Base-by-base conservation (phyloP, 2,329 filamentous ascomycete genomes). In the Cordyceps pruinosa region DNA sequence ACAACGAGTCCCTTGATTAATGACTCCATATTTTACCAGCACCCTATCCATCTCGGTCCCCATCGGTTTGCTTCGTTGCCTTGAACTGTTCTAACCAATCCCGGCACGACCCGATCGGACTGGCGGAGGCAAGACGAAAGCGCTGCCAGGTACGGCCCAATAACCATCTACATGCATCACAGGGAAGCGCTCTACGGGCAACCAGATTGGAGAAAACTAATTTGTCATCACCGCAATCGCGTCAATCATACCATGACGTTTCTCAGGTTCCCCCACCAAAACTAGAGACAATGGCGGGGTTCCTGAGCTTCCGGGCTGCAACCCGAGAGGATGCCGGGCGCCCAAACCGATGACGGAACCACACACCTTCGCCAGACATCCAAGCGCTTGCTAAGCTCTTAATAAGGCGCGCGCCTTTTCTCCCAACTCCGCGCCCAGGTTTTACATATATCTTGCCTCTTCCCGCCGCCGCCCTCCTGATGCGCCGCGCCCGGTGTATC, bases 351-450 rank as follows among this genome's bases (percentile, higher is more conserved):
- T 53, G 39, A 39, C 39, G 50, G 48, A 28, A 45, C 39, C 32
- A 49, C 15, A 30, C 15, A 19, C 15, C 13, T 23, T 25, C 23
- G 44, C 44, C 8, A n/a, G 21, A 17, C 49, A 4, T 44, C 41
- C 30, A 32, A 32, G 30, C 42, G 35, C 35, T 56, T 48, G 28
- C 32, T 56, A 56, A 56, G 53, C 37, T 46, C 39, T 46, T 54
- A 2, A 54, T 48, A 56, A 56, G 9, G 10, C 32, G 8, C 19
- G 25, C 42, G 32, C 12, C 19, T 30, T 28, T 45, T 17, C 15
- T 19, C n/a, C 4, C 10, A 25, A 44, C 12, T 30, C 30, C 3
- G 5, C 35, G 1, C 25, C 3, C 12, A 10, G 10, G 26, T n/a
- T 35, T 19, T n/a, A 48, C 10, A 48, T 15, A 17, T 35, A 23